These are phyloP conservation scores for Oehlia diaphana DNA, from an alignment of 192 early-diverging fungal species.

Conservation along the genomic window DNA sequence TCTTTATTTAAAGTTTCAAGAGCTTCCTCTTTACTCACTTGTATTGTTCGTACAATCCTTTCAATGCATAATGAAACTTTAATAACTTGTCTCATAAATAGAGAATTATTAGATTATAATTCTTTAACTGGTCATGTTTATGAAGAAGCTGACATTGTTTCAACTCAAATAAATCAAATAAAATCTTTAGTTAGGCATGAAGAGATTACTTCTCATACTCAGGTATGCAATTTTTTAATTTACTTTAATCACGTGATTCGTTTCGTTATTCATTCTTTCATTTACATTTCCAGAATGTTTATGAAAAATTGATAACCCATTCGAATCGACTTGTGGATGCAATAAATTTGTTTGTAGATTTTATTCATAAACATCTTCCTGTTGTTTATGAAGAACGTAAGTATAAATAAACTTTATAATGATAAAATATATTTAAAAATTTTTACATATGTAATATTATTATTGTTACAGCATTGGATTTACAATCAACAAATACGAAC, in stretches of 20 bases:
- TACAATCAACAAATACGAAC: neutral
- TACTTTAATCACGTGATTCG: too few species aligned
- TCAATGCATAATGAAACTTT: slow-evolving; percentile 14
- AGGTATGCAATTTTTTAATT: too few species aligned
- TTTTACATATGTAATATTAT: too few species aligned
- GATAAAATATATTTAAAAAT: too few species aligned
- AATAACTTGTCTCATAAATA: neutral
- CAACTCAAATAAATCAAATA: neutral
- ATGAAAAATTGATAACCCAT: slow-evolving; percentile 5
- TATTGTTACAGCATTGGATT: too few species aligned
- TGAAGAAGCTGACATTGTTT: neutral
- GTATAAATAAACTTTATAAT: neutral
- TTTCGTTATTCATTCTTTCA: too few species aligned
- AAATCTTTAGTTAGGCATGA: neutral
- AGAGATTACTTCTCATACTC: too few species aligned
- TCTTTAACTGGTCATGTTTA: neutral
- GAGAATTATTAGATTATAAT: slow-evolving; percentile 14
- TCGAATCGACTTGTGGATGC: slow-evolving; percentile 12
- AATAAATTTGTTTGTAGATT: slow-evolving; percentile 8
- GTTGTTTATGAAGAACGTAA: slow-evolving; percentile 19
- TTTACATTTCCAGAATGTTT: too few species aligned
- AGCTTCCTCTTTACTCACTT: slow-evolving; percentile 9
- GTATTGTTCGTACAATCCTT: neutral
- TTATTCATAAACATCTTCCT: slow-evolving; percentile 2
- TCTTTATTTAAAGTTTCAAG: slow-evolving; percentile 19